Conservation (phyloP, 257 asterid genomes). For the Solanum tarapatanum region DNA sequence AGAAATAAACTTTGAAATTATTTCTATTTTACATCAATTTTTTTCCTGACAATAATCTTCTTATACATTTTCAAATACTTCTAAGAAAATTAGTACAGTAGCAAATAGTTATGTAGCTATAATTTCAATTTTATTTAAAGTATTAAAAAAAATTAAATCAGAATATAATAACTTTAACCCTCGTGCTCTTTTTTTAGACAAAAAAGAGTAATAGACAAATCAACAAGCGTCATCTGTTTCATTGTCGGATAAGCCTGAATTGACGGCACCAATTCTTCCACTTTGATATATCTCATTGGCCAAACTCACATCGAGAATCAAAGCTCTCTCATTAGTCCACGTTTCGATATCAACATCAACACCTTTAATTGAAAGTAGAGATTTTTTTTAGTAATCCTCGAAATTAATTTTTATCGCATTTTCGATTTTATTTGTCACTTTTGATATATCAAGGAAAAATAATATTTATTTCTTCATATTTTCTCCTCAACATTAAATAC, state of each 20-base stretch:
- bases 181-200: neutral
- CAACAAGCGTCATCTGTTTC: conserved; percentile 19
- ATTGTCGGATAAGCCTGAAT: conserved; percentile 15
- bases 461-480: no score
- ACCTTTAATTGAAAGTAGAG: neutral
- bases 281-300: conserved; percentile 32
- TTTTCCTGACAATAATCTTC: neutral
- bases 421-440: no score
- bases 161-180: neutral
- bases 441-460: no score
- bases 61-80: neutral
- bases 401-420: neutral
- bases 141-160: neutral
- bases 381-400: neutral
- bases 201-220: neutral
- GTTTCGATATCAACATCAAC: conserved; percentile 12
- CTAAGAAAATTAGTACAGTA: neutral
- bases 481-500: no score
- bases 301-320: neutral
- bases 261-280: conserved; percentile 30
- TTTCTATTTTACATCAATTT: neutral
- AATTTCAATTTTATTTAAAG: neutral
- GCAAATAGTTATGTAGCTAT: neutral
- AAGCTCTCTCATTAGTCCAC: conserved; percentile 36
- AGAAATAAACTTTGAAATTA: neutral